Conservation (phyloP, 345 rosid genomes). For the Arabidopsis arenosa region DNA sequence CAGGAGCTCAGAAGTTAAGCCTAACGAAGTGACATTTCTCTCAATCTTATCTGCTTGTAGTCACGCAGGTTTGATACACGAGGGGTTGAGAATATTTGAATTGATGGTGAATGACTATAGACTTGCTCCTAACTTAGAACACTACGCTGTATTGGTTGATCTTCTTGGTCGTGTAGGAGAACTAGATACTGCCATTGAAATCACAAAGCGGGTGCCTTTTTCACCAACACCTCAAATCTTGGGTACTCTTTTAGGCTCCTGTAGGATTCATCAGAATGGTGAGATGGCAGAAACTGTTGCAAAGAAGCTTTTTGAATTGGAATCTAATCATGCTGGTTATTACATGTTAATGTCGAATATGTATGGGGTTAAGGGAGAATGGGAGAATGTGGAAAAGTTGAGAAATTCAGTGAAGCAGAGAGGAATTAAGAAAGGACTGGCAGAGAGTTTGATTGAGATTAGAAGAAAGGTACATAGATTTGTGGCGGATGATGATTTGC, state of each 20-base stretch:
- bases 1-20: slow-evolving; percentile 44
- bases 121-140: slow-evolving; percentile 52
- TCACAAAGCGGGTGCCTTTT: slow-evolving; percentile 51
- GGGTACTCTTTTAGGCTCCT: slow-evolving; percentile 66
- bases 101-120: slow-evolving; percentile 50
- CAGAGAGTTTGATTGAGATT: slow-evolving; percentile 54
- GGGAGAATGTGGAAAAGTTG: slow-evolving; percentile 53
- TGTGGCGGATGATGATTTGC: slow-evolving; percentile 55
- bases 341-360: slow-evolving; percentile 59
- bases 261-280: slow-evolving; percentile 60
- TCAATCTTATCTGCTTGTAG: slow-evolving; percentile 66
- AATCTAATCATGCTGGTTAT: slow-evolving; percentile 62
- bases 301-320: slow-evolving; percentile 52
- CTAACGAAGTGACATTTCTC: slow-evolving; percentile 61
- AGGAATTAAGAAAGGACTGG: slow-evolving; percentile 51
- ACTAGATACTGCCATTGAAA: slow-evolving; percentile 50
- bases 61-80: slow-evolving; percentile 58
- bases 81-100: slow-evolving; percentile 53
- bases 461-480: slow-evolving; percentile 50
- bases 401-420: slow-evolving; percentile 52
- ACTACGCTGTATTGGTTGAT: slow-evolving; percentile 66
- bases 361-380: slow-evolving; percentile 58
- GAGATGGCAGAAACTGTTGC: slow-evolving; percentile 60
- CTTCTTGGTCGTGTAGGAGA: slow-evolving; percentile 65
- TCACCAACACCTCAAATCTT: slow-evolving; percentile 54